These are phyloP conservation scores for Vaccinium macrocarpon DNA, from an alignment of 148 eudicot species.

Conservation along the genomic window DNA sequence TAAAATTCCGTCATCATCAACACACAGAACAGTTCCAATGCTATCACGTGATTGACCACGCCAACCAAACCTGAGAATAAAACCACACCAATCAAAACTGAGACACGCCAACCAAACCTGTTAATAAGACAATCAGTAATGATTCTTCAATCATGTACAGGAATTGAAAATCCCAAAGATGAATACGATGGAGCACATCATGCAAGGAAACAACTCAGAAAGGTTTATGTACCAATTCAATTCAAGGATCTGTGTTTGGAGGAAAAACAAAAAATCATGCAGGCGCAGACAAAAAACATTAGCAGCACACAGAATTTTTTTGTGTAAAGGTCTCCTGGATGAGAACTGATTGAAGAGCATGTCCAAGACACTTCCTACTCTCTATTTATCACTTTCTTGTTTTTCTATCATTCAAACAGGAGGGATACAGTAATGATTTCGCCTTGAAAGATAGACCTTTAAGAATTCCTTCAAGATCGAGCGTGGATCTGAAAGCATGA, in stretches of 20 bases:
- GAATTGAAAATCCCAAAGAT: not conserved
- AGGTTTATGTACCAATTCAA: not conserved
- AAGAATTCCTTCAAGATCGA: not conserved
- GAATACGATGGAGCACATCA: not conserved
- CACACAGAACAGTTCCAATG: slow-evolving; percentile 93
- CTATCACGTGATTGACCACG: slow-evolving; percentile 90
- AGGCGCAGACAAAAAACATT: not conserved
- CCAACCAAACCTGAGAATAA: slow-evolving; percentile 73
- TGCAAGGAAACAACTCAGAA: not conserved
- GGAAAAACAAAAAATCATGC: not conserved
- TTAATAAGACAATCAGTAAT: slow-evolving; percentile 10
- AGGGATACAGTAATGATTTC: not conserved
- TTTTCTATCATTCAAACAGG: not conserved
- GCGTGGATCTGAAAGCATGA: not conserved
- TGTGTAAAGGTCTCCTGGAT: not conserved
- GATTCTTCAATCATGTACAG: not conserved
- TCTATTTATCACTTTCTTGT: not conserved
- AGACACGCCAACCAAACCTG: slow-evolving; percentile 91
- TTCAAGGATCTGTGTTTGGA: not conserved
- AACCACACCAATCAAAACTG: slow-evolving; percentile 96
- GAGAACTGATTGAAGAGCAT: not conserved
- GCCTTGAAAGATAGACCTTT: not conserved
- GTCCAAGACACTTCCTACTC: not conserved
- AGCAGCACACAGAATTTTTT: not conserved
- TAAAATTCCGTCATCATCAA: slow-evolving; percentile 97